Percentiles rank a stretch among this genome's conserved stretches.
These are phyloP conservation scores for Pseudocercospora macadamiae DNA, from an alignment of 2,329 filamentous ascomycete genomes.

Conservation along the genomic window DNA sequence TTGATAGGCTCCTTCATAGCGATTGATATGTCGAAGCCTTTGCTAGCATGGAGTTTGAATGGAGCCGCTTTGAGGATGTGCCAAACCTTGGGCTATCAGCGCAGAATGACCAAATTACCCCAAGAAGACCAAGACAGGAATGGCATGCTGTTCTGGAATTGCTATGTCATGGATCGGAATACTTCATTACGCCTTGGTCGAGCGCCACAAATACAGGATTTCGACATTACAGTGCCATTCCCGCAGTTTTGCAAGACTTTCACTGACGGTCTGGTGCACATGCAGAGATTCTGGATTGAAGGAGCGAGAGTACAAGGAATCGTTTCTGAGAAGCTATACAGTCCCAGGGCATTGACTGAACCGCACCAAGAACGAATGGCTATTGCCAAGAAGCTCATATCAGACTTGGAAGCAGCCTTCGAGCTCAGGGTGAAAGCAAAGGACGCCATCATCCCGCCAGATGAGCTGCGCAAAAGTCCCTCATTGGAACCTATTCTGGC, in stretches of 20 bases:
- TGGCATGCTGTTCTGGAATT: conserved; percentile 8
- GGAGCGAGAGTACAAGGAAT: conserved; percentile 1
- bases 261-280: background rate
- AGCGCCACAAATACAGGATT: conserved; percentile 1
- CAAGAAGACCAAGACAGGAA: conserved; percentile 6
- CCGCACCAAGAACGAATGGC: background rate
- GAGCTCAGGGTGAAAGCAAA: background rate
- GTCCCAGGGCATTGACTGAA: background rate
- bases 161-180: conserved; percentile 7
- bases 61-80: conserved; percentile 6
- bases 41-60: conserved; percentile 5
- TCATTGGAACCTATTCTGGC: conserved; percentile 1
- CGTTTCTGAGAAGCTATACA: conserved; percentile 9
- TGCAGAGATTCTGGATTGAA: conserved; percentile 4
- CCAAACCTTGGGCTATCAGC: conserved; percentile 6
- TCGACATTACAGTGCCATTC: conserved; percentile 3
- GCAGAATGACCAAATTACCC: conserved; percentile 3
- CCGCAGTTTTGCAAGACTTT: background rate
- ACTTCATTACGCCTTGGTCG: conserved; percentile 5
- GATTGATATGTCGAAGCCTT: conserved; percentile 4
- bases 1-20: conserved; percentile 7
- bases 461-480: background rate
- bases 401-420: background rate
- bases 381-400: background rate
- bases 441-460: background rate